These are phyloP conservation scores for Lepiota venenata DNA, from an alignment of 768 basidiomycete species.

Conservation along the genomic window DNA sequence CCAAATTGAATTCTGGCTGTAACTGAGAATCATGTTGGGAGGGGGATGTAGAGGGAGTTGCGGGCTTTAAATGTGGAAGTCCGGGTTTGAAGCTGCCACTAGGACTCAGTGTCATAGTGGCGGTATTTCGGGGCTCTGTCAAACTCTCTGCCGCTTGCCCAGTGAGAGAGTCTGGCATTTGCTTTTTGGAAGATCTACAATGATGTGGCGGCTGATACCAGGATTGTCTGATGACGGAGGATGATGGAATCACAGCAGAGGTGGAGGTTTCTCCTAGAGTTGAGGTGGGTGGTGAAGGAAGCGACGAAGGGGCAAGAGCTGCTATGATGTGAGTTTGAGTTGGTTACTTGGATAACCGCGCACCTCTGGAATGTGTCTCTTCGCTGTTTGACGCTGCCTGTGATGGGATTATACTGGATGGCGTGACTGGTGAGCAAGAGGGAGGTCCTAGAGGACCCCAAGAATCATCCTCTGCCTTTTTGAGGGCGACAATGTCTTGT, in stretches of 20 bases:
- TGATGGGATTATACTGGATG: background rate
- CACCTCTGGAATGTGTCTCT: background rate
- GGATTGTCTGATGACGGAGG: background rate
- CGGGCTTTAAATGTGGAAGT: background rate
- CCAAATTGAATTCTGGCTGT: background rate
- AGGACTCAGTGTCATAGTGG: too few species aligned
- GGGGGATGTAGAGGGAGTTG: background rate
- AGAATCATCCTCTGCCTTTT: slow-evolving; percentile 41
- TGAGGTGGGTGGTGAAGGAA: slow-evolving; percentile 14
- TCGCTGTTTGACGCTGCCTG: background rate
- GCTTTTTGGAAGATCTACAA: background rate
- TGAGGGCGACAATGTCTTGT: slow-evolving; percentile 39
- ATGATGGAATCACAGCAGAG: background rate
- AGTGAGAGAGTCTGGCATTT: background rate
- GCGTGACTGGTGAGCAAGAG: slow-evolving; percentile 5
- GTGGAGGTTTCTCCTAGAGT: background rate
- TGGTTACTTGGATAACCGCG: background rate
- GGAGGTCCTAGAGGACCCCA: slow-evolving; percentile 33
- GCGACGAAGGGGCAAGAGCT: slow-evolving; percentile 2
- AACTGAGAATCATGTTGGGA: background rate
- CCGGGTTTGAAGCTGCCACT: background rate
- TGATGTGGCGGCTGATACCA: slow-evolving; percentile 8
- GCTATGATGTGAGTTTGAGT: too few species aligned
- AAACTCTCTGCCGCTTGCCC: background rate
- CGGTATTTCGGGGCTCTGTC: too few species aligned